Percentiles rank a stretch among this genome's conserved stretches.
Evolutionary conservation across 495 filamentous ascomycete genomes (phyloP).

Genomic region (Penicillium bovifimosum): DNA sequence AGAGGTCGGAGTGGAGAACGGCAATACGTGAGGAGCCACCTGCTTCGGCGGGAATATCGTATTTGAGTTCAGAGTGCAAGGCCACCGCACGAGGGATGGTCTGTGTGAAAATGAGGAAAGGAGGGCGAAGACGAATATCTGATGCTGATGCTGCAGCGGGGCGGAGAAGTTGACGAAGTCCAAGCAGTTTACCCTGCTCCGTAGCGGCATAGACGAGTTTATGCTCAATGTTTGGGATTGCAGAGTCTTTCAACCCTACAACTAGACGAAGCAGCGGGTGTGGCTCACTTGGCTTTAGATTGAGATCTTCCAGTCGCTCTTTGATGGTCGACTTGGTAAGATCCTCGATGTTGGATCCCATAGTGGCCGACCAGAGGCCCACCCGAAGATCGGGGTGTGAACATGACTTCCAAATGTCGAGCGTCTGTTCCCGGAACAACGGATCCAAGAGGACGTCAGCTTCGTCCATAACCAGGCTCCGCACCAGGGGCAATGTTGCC

Average conservation of each 20-base stretch:
- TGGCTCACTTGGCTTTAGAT: constrained; percentile 18
- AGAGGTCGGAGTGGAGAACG: constrained; percentile 81
- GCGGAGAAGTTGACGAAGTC: constrained; percentile 85
- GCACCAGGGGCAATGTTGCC: constrained; percentile 55
- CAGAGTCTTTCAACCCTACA: constrained; percentile 90
- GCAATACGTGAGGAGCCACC: constrained; percentile 83
- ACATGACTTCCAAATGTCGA: constrained; percentile 79
- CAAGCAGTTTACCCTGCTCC: constrained; percentile 89
- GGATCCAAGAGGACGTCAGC: constrained; percentile 91
- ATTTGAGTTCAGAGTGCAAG: constrained; percentile 82
- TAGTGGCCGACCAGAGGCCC: constrained; percentile 91
- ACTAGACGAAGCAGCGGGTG: constrained; percentile 71
- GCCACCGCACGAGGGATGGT: constrained; percentile 85
- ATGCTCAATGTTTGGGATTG: constrained; percentile 86
- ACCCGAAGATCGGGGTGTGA: constrained; percentile 59
- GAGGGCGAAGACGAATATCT: constrained; percentile 65
- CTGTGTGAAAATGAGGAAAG: constrained; percentile 92
- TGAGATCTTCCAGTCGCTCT: constrained; percentile 34
- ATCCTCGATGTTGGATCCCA: constrained; percentile 86
- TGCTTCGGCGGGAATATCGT: constrained; percentile 86
- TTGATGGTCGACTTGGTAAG: constrained; percentile 60
- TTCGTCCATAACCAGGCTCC: constrained; percentile 79
- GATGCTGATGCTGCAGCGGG: constrained; percentile 56
- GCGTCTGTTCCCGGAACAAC: constrained; percentile 83
- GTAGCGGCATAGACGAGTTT: constrained; percentile 85